Base-by-base conservation (phyloP, 2,329 filamentous ascomycete species). In the Diaporthe sp. region DNA sequence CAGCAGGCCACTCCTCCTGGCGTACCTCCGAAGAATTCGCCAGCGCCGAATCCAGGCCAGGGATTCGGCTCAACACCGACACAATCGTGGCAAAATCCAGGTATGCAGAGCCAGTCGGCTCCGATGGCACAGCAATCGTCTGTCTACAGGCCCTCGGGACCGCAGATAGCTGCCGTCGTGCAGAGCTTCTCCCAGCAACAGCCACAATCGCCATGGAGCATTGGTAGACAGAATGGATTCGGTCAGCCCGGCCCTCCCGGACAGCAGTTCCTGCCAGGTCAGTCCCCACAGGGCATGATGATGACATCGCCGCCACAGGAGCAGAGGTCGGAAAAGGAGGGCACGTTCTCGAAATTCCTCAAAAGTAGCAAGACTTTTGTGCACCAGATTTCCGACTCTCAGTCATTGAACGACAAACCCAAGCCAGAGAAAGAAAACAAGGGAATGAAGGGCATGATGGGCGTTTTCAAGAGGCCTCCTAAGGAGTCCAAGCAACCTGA, bases 381-480 rank as follows among this genome's bases (percentile, higher is more conserved):
- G 49, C 72, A 78, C 42, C 65, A 78, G 22, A 73, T 73, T 19
- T 73, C 71, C 44, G 71, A 73, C 25, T 62, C 58, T 17, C 74
- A 78, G 28, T 73, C 75, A 31, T 58, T 74, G 6, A 77, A 78
- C 19, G 80, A 77, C 37, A 75, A 80, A 65, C 75, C 78, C 13
- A 79, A 77, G 25, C 62, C 77, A 1, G 74, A 78, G 7, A 80
- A 80, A 70, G 78, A 79, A 39, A 80, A 79, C 22, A 81, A 80
- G 65, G 72, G 78, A 9, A 70, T 77, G 44, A 79, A 80, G 58
- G 76, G 78, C 9, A 69, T 82, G 9, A 75, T 80, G 49, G 76
- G 76, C 17, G 80, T 78, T 3, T 81, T 82, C 31, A 80, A 80
- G 59, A 75, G 79, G 28, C 49, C 75, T 76, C 4, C 75, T 76